Evolutionary conservation across 1,284 basidiomycete genomes (phyloP), one percentile per base, ranked within the genome.

Genomic region (Singerocomus rubriflavus): DNA sequence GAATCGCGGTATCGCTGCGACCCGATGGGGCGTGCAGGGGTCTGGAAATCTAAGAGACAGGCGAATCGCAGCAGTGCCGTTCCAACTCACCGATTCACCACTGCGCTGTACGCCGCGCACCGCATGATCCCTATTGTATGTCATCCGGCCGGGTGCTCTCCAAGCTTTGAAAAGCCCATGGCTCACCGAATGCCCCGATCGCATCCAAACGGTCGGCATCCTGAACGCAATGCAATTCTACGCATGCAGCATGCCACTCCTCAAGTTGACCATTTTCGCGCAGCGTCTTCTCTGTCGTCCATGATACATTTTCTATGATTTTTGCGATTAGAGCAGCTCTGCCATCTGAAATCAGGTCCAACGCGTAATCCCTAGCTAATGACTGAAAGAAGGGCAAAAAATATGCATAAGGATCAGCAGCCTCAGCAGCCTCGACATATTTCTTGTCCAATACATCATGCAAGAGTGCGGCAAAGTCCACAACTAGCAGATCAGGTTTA

Each of bases 121-220:
- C 94, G 80, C 74, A 97, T 71, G 54, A 97, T 82, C 4, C 91
- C 89, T 91, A 42, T 12, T 7, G 26, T 5, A 31, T 21, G 6
- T 34, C 30, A 27, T 39, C 39, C 29, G 40, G 35, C 37, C n/a
- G 47, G 30, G 25, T 12, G 25, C 26, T 37, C 14, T 38, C 29
- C n/a, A 10, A 35, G 17, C 13, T 21, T 31, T 32, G 31, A 16
- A 17, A 30, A 17, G 16, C 17, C 4, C 6, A 30, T 21, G 25
- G 64, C 77, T 37, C 55, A 91, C 92, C 93, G 54, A 96, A 88
- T 6, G 88, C 89, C 2, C 94, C 94, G 42, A 98, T 93, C 1
- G 92, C 91, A 66, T 98, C 94, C 13, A 98, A 70, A 38, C 93
- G 77, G 65, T 97, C 94, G 0, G 93, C 93, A 66, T 98, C 94